A percentile compares a stretch with the other conserved stretches of the same genome.
Evolutionary conservation across 2,329 filamentous ascomycete genomes (phyloP).

Genomic region (Colletotrichum cordylinicola): DNA sequence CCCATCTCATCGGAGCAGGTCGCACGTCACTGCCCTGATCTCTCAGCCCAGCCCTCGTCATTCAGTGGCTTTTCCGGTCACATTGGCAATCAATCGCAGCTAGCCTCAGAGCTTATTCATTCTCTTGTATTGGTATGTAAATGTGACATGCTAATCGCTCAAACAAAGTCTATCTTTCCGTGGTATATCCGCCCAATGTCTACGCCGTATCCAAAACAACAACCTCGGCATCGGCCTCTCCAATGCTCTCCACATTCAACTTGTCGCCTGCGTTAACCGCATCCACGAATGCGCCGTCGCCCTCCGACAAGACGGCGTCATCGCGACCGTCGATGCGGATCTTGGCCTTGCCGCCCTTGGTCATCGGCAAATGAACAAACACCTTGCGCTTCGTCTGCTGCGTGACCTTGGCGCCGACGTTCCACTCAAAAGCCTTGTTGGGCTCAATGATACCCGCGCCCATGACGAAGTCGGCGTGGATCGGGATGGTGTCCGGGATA

Average conservation of each 20-base stretch:
- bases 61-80: not conserved
- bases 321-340: constrained; percentile 72
- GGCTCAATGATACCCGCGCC: constrained; percentile 76
- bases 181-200: constrained; percentile 3
- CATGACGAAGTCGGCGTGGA: constrained; percentile 87
- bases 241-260: constrained; percentile 70
- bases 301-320: constrained; percentile 72
- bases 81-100: not conserved
- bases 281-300: constrained; percentile 81
- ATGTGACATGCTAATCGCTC: not conserved
- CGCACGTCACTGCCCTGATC: not conserved
- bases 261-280: constrained; percentile 68
- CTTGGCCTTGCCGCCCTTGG: constrained; percentile 75
- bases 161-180: not conserved
- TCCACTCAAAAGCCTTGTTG: constrained; percentile 72
- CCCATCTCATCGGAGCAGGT: not conserved
- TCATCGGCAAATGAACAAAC: constrained; percentile 83
- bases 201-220: constrained; percentile 69
- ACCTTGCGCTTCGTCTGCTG: constrained; percentile 69
- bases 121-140: not conserved
- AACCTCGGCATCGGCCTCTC: constrained; percentile 73
- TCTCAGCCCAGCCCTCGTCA: not conserved
- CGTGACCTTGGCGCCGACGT: constrained; percentile 65
- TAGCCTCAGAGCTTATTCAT: not conserved
- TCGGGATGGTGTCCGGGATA: constrained; percentile 74